Percentiles rank a stretch among this genome's conserved stretches.
phyloP scores from a whole-genome alignment of 2,329 filamentous ascomycete genomes.

The Aurifilum marmelostoma region DNA sequence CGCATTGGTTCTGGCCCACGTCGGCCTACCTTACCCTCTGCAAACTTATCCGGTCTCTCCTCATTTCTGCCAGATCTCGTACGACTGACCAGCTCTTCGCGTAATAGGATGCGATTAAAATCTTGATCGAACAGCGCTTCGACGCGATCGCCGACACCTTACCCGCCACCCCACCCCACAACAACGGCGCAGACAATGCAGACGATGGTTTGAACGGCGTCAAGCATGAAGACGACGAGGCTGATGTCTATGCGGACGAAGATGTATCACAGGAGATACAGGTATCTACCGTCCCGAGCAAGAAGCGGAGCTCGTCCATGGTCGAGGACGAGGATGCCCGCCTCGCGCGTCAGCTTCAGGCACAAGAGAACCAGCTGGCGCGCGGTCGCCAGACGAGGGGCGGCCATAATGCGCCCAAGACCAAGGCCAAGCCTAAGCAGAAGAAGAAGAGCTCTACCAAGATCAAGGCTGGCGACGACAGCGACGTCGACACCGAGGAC shows the following conservation, averaged over 20 bases:
- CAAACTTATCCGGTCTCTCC: no score
- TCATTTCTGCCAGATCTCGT: background rate
- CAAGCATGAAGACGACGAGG: conserved; percentile 32
- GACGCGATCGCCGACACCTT: conserved; percentile 65
- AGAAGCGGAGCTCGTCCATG: conserved; percentile 62
- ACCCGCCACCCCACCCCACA: conserved; percentile 46
- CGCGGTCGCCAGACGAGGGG: conserved; percentile 71
- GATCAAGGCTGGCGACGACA: conserved; percentile 78
- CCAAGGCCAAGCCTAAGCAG: conserved; percentile 46
- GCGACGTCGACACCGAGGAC: conserved; percentile 68
- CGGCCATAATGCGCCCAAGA: conserved; percentile 65
- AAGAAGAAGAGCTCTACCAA: conserved; percentile 74
- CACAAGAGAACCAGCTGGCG: conserved; percentile 78
- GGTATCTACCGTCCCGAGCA: conserved; percentile 63
- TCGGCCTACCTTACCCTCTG: background rate
- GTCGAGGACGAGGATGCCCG: conserved; percentile 79
- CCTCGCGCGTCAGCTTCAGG: conserved; percentile 85
- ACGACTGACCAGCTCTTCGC: background rate
- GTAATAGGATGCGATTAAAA: conserved; percentile 67
- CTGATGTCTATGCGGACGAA: conserved; percentile 37
- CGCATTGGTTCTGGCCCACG: background rate
- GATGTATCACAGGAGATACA: conserved; percentile 49
- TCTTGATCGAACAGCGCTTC: conserved; percentile 73
- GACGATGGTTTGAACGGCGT: conserved; percentile 38
- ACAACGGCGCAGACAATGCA: conserved; percentile 38